Percentiles rank a stretch among this genome's conserved stretches.
Conservation (phyloP, 805 yeast genomes). For the Wickerhamomyces alni region DNA sequence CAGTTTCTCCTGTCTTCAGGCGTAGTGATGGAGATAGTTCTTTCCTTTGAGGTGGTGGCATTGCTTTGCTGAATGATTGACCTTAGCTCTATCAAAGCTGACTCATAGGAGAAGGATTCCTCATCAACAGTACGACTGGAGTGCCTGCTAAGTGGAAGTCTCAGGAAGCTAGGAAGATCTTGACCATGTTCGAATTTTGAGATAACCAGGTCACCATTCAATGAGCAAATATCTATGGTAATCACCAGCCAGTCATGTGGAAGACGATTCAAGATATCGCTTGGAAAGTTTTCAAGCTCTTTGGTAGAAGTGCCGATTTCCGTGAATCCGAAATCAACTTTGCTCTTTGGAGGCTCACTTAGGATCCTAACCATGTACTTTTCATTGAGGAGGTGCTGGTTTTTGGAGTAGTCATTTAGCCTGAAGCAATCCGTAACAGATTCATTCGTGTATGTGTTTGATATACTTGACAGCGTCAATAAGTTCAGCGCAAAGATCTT, state of each 20-base stretch:
- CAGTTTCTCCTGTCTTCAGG: constrained; percentile 59
- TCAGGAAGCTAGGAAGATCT: constrained; percentile 38
- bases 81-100: constrained; percentile 40
- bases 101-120: constrained; percentile 34
- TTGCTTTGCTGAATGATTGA: constrained; percentile 58
- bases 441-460: constrained; percentile 14
- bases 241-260: constrained; percentile 55
- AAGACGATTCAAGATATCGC: constrained; percentile 8
- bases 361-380: constrained; percentile 17
- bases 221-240: constrained; percentile 52
- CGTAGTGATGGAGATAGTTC: constrained; percentile 46
- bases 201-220: constrained; percentile 53
- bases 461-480: constrained; percentile 22
- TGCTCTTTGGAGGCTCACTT: constrained; percentile 6
- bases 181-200: constrained; percentile 33
- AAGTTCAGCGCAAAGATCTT: constrained; percentile 18
- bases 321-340: constrained; percentile 14
- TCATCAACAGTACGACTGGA: constrained; percentile 39
- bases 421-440: constrained; percentile 16
- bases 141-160: constrained; percentile 56
- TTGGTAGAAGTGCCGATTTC: constrained; percentile 4
- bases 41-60: constrained; percentile 45
- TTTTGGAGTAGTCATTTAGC: constrained; percentile 23
- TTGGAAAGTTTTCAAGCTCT: not conserved
- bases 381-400: constrained; percentile 23